Evolutionary conservation across 1,284 basidiomycete species (phyloP).

Genomic region (Naganishia sp.): DNA sequence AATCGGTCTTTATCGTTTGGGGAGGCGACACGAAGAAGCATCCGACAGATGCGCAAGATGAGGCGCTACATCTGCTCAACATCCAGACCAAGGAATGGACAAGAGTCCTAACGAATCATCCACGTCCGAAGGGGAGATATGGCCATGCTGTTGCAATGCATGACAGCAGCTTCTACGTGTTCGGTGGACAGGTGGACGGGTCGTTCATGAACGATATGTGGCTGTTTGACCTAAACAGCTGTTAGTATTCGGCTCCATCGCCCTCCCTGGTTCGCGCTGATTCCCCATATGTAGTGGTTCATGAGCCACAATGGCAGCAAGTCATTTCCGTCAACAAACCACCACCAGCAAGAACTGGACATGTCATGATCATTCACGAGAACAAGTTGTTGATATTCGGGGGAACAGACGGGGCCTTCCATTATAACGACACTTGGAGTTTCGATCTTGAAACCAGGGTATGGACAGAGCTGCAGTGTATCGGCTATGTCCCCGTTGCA

Average conservation of each 20-base stretch:
- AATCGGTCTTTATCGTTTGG: slow-evolving; percentile 96
- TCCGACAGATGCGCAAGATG: slow-evolving; percentile 81
- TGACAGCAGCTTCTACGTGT: slow-evolving; percentile 88
- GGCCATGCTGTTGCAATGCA: slow-evolving; percentile 95
- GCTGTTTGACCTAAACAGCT: slow-evolving; percentile 91
- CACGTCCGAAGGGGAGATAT: slow-evolving; percentile 82
- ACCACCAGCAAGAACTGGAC: slow-evolving; percentile 88
- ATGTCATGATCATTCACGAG: slow-evolving; percentile 81
- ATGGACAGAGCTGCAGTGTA: slow-evolving; percentile 94
- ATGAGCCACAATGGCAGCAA: slow-evolving; percentile 72
- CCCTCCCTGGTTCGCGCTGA: background rate
- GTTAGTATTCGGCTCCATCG: slow-evolving; percentile 60
- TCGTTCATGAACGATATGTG: slow-evolving; percentile 95
- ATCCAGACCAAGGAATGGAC: slow-evolving; percentile 94
- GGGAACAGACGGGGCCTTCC: slow-evolving; percentile 95
- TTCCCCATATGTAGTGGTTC: slow-evolving; percentile 56
- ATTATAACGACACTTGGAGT: slow-evolving; percentile 99
- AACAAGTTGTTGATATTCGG: slow-evolving; percentile 91
- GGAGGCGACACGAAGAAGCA: slow-evolving; percentile 88
- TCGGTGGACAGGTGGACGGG: slow-evolving; percentile 96
- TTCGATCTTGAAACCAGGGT: slow-evolving; percentile 79
- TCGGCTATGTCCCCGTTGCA: slow-evolving; percentile 94
- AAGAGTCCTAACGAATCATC: slow-evolving; percentile 71
- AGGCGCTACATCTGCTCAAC: slow-evolving; percentile 93
- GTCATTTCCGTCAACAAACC: slow-evolving; percentile 66